Evolutionary conservation across 257 asterid genomes (phyloP).

Genomic region (Salvia splendens): DNA sequence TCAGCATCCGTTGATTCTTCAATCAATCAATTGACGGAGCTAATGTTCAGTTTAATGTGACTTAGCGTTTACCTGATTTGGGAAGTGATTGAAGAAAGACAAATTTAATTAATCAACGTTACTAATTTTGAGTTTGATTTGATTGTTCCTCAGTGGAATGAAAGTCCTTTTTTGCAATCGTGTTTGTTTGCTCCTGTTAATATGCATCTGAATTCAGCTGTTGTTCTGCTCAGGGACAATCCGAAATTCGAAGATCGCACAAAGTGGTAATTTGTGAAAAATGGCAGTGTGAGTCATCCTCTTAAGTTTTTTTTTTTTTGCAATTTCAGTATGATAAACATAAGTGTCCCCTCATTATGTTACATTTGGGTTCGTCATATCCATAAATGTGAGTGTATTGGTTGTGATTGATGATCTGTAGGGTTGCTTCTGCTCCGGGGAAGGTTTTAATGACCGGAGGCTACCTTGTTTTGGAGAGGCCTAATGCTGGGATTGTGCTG

Average conservation of each 20-base stretch:
- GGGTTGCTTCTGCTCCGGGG: slow-evolving; percentile 99
- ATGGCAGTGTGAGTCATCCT: slow-evolving; percentile 57
- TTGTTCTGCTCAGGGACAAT: slow-evolving; percentile 33
- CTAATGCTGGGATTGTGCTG: slow-evolving; percentile 92
- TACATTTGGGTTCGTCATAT: slow-evolving; percentile 10
- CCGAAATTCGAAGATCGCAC: slow-evolving; percentile 6
- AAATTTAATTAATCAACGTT: too few species aligned
- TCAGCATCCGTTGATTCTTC: not conserved
- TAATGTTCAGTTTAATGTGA: slow-evolving; percentile 7
- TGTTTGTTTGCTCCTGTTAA: not conserved
- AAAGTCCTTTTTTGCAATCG: not conserved
- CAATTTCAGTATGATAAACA: not conserved
- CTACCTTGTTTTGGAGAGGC: slow-evolving; percentile 93
- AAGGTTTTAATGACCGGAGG: slow-evolving; percentile 99
- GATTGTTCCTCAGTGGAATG: slow-evolving; percentile 15
- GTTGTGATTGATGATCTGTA: slow-evolving; percentile 37
- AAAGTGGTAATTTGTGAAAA: slow-evolving; percentile 29
- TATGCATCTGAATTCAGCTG: slow-evolving; percentile 20
- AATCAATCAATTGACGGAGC: not conserved
- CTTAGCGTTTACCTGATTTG: not conserved
- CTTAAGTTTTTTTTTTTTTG: not conserved
- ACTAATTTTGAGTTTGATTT: not conserved
- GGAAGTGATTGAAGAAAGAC: not conserved
- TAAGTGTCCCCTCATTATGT: not conserved
- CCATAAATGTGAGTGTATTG: slow-evolving; percentile 14